phyloP scores from a whole-genome alignment of 1,139 yeast genomes.

The Candida sp. region DNA sequence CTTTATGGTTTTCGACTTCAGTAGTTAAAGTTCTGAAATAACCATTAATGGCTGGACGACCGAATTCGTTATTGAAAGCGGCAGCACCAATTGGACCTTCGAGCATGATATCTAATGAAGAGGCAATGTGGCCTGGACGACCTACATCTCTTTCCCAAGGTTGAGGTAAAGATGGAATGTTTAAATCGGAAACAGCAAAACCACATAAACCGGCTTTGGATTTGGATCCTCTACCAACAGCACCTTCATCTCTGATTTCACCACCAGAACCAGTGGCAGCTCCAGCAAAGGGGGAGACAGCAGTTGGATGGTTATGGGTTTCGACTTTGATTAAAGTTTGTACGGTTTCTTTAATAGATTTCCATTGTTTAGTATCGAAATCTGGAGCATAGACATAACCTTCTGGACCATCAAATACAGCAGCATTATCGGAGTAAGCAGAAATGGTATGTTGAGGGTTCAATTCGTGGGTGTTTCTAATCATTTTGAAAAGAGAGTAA shows the following conservation, averaged over 20 bases:
- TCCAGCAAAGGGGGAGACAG: constrained; percentile 98
- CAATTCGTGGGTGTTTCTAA: constrained; percentile 84
- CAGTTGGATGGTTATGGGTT: constrained; percentile 99
- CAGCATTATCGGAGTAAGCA: constrained; percentile 98
- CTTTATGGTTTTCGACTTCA: constrained; percentile 58
- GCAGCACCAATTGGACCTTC: constrained; percentile 99
- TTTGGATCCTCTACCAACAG: constrained; percentile 97
- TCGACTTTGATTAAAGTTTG: constrained; percentile 94
- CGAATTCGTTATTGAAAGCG: constrained; percentile 97
- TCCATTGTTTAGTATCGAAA: constrained; percentile 68
- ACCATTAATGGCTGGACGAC: constrained; percentile 97
- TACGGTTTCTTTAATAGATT: constrained; percentile 69
- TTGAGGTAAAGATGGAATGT: constrained; percentile 80
- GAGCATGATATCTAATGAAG: constrained; percentile 90
- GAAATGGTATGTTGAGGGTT: constrained; percentile 83
- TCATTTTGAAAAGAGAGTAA: constrained; percentile 85
- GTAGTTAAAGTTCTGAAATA: constrained; percentile 96
- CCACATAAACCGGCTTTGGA: constrained; percentile 97
- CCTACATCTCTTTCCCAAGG: constrained; percentile 95
- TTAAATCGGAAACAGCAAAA: constrained; percentile 85
- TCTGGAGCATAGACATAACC: constrained; percentile 82
- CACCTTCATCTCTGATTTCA: constrained; percentile 99
- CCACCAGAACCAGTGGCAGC: constrained; percentile 99
- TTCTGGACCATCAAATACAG: constrained; percentile 86
- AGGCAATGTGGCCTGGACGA: constrained; percentile 90